These are phyloP conservation scores for Hirsutella thompsonii DNA, from an alignment of 2,329 filamentous ascomycete species.

Conservation along the genomic window DNA sequence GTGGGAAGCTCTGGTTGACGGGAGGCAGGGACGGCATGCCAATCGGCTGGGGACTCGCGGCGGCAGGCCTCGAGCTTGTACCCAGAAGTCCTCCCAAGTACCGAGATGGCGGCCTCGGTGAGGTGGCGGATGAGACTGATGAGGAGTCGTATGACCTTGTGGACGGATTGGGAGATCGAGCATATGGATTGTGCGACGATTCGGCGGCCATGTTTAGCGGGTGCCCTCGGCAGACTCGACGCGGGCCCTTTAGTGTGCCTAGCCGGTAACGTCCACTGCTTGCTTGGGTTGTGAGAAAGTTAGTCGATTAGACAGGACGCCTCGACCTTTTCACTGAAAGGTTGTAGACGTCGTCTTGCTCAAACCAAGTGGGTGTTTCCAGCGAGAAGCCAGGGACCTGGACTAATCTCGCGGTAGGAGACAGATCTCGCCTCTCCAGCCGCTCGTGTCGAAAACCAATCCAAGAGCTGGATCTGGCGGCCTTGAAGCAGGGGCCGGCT, in stretches of 20 bases:
- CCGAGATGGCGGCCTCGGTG: slow-evolving; percentile 39
- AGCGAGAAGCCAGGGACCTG: background rate
- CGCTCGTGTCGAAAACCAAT: slow-evolving; percentile 7
- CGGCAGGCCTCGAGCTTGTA: slow-evolving; percentile 35
- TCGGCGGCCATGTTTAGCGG: slow-evolving; percentile 33
- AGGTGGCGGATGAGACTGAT: slow-evolving; percentile 48
- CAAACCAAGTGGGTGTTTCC: background rate
- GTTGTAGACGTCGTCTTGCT: background rate
- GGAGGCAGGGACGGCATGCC: slow-evolving; percentile 38
- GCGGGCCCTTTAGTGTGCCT: background rate
- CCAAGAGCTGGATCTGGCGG: slow-evolving; percentile 2
- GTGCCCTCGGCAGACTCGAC: background rate
- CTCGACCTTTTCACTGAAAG: background rate
- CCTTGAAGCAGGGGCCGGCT: slow-evolving; percentile 4
- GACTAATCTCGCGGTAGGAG: slow-evolving; percentile 6
- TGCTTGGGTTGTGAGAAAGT: too few species aligned
- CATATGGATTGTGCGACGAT: slow-evolving; percentile 39
- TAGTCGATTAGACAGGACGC: too few species aligned
- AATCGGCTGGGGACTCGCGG: slow-evolving; percentile 37
- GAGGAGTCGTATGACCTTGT: slow-evolving; percentile 52
- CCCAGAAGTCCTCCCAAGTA: slow-evolving; percentile 40
- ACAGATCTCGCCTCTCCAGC: slow-evolving; percentile 8
- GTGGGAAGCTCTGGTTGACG: slow-evolving; percentile 34
- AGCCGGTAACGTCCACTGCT: too few species aligned
- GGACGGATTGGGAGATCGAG: slow-evolving; percentile 49